phyloP scores from a whole-genome alignment of 1,139 yeast genomes.

The Chernovozyma aurita region DNA sequence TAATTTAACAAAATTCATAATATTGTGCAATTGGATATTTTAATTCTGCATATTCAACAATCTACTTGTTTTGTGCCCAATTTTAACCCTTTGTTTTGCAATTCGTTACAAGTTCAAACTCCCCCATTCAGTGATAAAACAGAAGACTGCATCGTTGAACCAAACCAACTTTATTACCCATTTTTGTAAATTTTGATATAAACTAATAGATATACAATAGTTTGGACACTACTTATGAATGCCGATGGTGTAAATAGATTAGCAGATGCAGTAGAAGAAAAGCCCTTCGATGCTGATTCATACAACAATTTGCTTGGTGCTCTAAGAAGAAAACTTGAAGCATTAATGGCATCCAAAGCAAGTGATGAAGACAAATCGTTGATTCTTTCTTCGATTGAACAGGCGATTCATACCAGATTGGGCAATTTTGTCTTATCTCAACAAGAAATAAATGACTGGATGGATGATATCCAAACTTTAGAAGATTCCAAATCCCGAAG shows the following conservation, averaged over 20 bases:
- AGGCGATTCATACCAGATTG: conserved; percentile 18
- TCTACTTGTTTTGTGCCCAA: too few relatives aligned
- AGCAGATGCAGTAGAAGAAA: neutral
- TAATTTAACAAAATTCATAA: too few relatives aligned
- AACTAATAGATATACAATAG: too few relatives aligned
- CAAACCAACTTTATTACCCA: too few relatives aligned
- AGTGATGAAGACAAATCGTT: too few relatives aligned
- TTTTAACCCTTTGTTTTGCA: too few relatives aligned
- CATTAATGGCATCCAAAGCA: neutral
- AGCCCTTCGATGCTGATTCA: neutral
- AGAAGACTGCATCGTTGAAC: too few relatives aligned
- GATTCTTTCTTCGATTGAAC: conserved; percentile 8
- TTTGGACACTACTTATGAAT: neutral
- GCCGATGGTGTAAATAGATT: neutral
- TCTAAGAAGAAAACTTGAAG: neutral
- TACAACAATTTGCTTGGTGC: neutral
- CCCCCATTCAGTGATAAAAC: too few relatives aligned
- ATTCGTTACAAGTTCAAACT: too few relatives aligned
- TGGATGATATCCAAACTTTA: conserved; percentile 19
- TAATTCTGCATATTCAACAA: too few relatives aligned
- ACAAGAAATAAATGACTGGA: conserved; percentile 24
- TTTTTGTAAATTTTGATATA: too few relatives aligned
- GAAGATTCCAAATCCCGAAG: conserved; percentile 11
- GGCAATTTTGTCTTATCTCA: conserved; percentile 16
- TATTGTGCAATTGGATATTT: too few relatives aligned